Evolutionary conservation across 75 land plant species (phyloP), one percentile per base, ranked within the genome.

Genomic region (Pinus taeda): DNA sequence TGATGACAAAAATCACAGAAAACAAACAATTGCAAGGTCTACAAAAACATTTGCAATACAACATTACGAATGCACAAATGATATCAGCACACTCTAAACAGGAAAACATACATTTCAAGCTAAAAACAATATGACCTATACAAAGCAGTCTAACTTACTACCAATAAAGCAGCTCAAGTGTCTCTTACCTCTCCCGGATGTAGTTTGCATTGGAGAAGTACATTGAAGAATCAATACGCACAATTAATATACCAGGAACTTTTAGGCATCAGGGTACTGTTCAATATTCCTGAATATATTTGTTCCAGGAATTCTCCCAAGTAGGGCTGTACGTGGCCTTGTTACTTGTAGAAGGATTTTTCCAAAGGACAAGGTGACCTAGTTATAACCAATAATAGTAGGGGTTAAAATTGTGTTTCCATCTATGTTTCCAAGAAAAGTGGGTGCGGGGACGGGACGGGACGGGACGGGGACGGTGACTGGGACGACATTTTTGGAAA

Each of bases 131-230:
- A 49, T 49, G 9, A 49, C 12, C 11, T 49, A 49, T 8, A 9
- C 53, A 49, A 49, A 49, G 11, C 11, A 49, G 0, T 49, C 53
- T 49, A 49, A 8, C 53, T 1, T 21, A 42, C 24, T n/a, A 42
- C 42, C 6, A 20, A 69, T 69, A 42, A 69, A 42, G 57, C 39
- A 74, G 39, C 13, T 39, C 57, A 62, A 55, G 78, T 15, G 21
- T 72, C 15, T 17, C 57, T 39, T 81, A 94, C 97, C 97, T 90
- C 64, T 94, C 97, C n/a, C 85, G 91, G 36, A 94, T 78, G 77
- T 92, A 90, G 83, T 92, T 96, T 37, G 97, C 88, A 80, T 96
- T 96, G 74, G 98, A 94, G 80, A 96, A 96, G 80, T 96, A 94
- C 55, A 96, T 87, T 56, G 95, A 90, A 69, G 97, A 97, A 87